Evolutionary conservation across 768 basidiomycete genomes (phyloP), one percentile per base, ranked within the genome.

Genomic region (Calocera cornea): DNA sequence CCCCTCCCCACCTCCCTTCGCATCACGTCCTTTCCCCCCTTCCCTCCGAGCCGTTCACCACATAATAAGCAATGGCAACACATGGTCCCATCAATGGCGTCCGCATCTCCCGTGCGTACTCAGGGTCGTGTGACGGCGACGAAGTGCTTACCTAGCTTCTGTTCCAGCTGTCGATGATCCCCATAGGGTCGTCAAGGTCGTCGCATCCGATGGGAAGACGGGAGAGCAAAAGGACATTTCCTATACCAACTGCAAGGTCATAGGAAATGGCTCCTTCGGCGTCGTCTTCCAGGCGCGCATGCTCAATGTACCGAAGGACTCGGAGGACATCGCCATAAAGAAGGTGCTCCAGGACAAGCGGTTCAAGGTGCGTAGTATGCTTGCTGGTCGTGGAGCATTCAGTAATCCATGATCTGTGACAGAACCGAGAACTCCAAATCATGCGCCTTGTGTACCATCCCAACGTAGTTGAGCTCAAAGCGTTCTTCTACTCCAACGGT

Each of bases 311-410:
- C 79, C 82, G 49, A 84, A 85, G 74, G 84, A 84, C 36, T 80
- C 80, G 22, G 89, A 89, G 68, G 93, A 97, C 72, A 97, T 99
- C 75, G 97, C 97, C 64, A 99, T 99, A 84, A 99, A 99, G 91
- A 98, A 97, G 83, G 97, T 99, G 64, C 79, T 99, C 70, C 97
- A 99, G 83, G 97, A 99, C 81, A 99, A 99, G 84, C 87, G 97
- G 72, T 99, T 99, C 89, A 99, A 99, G 92, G 95, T 95, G 69
- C 70, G 84, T 79, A n/a, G 29, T 36, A 40, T 8, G 10, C 40
- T 17, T 33, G 19, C n/a, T 8, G 2, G 40, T 41, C 29, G 47
- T n/a, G 19, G 19, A 44, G 65, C 29, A 17, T 11, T 27, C 19
- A 22, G 40, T 11, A 49, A 65, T 24, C 34, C 31, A 38, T 11